A percentile compares a stretch with the other conserved stretches of the same genome.
phyloP scores from a whole-genome alignment of 805 yeast species.

The Candida quercuum region DNA sequence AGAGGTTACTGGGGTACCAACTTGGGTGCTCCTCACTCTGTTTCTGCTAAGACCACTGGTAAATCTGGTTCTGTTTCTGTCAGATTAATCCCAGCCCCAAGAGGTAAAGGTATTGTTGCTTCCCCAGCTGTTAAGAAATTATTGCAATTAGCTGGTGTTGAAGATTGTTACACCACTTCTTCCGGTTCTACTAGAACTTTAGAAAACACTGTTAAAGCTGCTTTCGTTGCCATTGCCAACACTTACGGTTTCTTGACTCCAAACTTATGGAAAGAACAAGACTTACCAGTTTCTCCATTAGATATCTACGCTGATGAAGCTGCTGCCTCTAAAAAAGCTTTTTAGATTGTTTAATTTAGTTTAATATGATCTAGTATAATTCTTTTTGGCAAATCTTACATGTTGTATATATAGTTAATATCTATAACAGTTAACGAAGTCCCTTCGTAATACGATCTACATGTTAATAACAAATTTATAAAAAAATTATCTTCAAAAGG shows the following conservation, averaged over 20 bases:
- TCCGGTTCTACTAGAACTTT: slow-evolving; percentile 99
- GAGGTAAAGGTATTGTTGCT: slow-evolving; percentile 99
- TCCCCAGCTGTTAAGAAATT: slow-evolving; percentile 99
- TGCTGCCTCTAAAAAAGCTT: slow-evolving; percentile 68
- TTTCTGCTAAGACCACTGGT: slow-evolving; percentile 97
- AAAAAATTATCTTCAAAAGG: no score
- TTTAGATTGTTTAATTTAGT: slow-evolving; percentile 38
- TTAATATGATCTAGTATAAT: slow-evolving; percentile 2
- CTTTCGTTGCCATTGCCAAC: slow-evolving; percentile 99
- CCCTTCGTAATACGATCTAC: no score
- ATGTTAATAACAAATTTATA: no score
- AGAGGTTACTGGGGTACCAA: slow-evolving; percentile 99
- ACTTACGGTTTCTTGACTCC: slow-evolving; percentile 99
- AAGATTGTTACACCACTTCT: slow-evolving; percentile 98
- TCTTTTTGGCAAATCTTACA: not conserved
- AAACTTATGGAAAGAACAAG: slow-evolving; percentile 90
- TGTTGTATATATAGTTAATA: no score
- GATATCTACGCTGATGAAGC: slow-evolving; percentile 90
- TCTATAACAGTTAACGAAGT: no score
- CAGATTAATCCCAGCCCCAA: slow-evolving; percentile 99
- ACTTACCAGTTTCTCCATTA: slow-evolving; percentile 87
- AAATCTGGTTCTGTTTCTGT: slow-evolving; percentile 99
- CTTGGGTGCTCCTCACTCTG: slow-evolving; percentile 99
- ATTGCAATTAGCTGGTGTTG: slow-evolving; percentile 99
- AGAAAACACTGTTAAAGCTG: slow-evolving; percentile 99